Base-by-base conservation (phyloP, 163 green algal genomes). In the Coccomyxa subellipsoidea region DNA sequence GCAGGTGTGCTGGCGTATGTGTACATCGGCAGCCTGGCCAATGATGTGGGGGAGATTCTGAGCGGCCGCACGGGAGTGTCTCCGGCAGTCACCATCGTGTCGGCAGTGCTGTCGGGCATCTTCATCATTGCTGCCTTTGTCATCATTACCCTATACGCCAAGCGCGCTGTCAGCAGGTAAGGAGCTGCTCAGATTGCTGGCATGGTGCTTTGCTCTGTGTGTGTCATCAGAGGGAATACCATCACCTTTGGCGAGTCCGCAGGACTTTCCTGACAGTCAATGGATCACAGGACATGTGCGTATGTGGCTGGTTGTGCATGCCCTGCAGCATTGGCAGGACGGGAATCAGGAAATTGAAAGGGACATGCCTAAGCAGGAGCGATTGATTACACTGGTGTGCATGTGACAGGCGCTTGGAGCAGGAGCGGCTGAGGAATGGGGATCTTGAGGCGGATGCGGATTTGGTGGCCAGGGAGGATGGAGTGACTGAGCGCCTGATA, bases 1-100 rank as follows among this genome's bases (percentile, higher is more conserved):
- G 76, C 76, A 80, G 76, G 76, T 37, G n/a, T 36, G 76, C 37
- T 80, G 76, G 29, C n/a, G 37, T 80, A 69, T 36, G 76, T 80
- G 38, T 80, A 80, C 39, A 29, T 69, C 9, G 76, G 76, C 25
- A 69, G 36, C n/a, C 37, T 80, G 36, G 76, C 76, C 23, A 66
- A 66, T 36, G 39, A 39, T 8, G 47, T 80, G 29, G 76, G 39
- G 4, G 76, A 80, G 39, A 31, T 80, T 38, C 8, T 80, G 29
- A 66, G 36, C 38, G 76, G 76, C 31, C 27, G 10, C 27, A 36
- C 27, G 27, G 1, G 38, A 9, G 29, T 66, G 7, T 38, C 38
- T 7, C 76, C 76, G 31, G 38, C 18, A 7, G 38, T 80, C 15
- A 66, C 76, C 39, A 59, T 80, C 39, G 37, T 36, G 10, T 38